Conservation (phyloP, 805 yeast species). For the Candida piceae region DNA sequence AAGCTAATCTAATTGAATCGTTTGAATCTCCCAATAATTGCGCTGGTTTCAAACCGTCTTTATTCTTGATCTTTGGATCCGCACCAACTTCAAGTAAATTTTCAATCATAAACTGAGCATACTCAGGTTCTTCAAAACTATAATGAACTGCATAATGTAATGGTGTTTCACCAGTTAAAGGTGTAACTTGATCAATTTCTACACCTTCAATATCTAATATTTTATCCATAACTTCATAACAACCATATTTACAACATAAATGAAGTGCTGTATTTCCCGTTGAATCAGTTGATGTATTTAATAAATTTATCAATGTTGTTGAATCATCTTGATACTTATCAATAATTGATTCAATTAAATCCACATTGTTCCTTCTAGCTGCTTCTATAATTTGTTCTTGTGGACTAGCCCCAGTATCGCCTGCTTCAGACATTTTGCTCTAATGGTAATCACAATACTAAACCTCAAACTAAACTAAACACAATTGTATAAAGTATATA, state of each 20-base stretch:
- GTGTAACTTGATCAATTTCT: slow-evolving; percentile 77
- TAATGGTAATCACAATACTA: too few relatives aligned
- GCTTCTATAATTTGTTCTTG: slow-evolving; percentile 81
- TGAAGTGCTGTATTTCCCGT: slow-evolving; percentile 80
- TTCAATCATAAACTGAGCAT: slow-evolving; percentile 72
- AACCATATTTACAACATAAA: slow-evolving; percentile 74
- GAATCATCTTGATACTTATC: slow-evolving; percentile 29
- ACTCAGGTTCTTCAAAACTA: slow-evolving; percentile 75
- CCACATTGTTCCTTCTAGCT: slow-evolving; percentile 82
- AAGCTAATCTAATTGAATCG: slow-evolving; percentile 50
- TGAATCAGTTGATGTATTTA: slow-evolving; percentile 71
- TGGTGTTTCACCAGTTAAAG: slow-evolving; percentile 78
- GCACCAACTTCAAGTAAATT: slow-evolving; percentile 89
- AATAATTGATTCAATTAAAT: slow-evolving; percentile 57
- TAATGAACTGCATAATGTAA: slow-evolving; percentile 81
- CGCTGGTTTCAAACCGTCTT: slow-evolving; percentile 65
- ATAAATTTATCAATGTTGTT: slow-evolving; percentile 37
- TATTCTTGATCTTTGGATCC: slow-evolving; percentile 62
- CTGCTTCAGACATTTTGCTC: slow-evolving; percentile 5
- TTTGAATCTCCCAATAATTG: slow-evolving; percentile 54
- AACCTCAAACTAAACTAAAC: too few relatives aligned
- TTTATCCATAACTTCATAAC: slow-evolving; percentile 78
- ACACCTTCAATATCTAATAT: slow-evolving; percentile 85
- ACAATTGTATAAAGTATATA: too few relatives aligned
- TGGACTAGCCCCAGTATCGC: slow-evolving; percentile 63